Evolutionary conservation across 495 filamentous ascomycete genomes (phyloP).

Genomic region (Friedmanniomyces endolithicus): DNA sequence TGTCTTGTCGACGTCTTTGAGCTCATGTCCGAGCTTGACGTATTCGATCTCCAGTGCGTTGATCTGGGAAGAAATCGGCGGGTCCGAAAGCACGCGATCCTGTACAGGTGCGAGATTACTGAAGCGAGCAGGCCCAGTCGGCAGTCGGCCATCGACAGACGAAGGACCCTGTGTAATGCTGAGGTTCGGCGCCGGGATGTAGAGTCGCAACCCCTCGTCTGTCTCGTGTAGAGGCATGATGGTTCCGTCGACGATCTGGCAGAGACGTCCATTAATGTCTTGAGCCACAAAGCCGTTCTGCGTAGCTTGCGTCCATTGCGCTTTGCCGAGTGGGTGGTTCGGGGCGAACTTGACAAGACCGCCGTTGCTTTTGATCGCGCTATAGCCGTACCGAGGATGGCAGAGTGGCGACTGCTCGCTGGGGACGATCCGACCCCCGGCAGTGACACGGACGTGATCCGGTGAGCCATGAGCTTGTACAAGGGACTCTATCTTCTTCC

Average conservation of each 20-base stretch:
- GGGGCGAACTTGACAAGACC: slow-evolving; percentile 20
- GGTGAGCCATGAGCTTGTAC: slow-evolving; percentile 49
- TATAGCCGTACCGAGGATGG: slow-evolving; percentile 24
- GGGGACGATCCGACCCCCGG: slow-evolving; percentile 52
- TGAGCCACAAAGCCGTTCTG: slow-evolving; percentile 23
- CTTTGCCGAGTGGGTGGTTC: slow-evolving; percentile 20
- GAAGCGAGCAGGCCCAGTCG: not conserved
- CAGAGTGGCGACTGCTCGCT: slow-evolving; percentile 29
- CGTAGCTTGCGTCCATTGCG: slow-evolving; percentile 19
- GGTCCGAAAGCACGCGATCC: slow-evolving; percentile 1
- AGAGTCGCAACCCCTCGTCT: slow-evolving; percentile 18
- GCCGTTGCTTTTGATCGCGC: slow-evolving; percentile 18
- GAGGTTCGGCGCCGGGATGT: slow-evolving; percentile 20
- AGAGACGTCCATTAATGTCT: slow-evolving; percentile 18
- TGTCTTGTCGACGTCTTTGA: slow-evolving; percentile 21
- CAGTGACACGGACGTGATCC: slow-evolving; percentile 49
- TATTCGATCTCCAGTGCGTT: slow-evolving; percentile 22
- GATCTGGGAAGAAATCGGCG: slow-evolving; percentile 12
- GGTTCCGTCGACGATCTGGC: slow-evolving; percentile 20
- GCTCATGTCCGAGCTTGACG: slow-evolving; percentile 19
- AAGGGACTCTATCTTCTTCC: slow-evolving; percentile 32
- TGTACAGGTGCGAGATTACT: not conserved
- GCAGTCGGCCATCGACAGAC: not conserved
- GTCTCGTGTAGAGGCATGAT: slow-evolving; percentile 18
- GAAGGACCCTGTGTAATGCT: slow-evolving; percentile 3